A percentile compares a stretch with the other conserved stretches of the same genome.
Conservation (phyloP, 371 early-diverging fungal genomes). For the Quaeritorhiza haematococci region DNA sequence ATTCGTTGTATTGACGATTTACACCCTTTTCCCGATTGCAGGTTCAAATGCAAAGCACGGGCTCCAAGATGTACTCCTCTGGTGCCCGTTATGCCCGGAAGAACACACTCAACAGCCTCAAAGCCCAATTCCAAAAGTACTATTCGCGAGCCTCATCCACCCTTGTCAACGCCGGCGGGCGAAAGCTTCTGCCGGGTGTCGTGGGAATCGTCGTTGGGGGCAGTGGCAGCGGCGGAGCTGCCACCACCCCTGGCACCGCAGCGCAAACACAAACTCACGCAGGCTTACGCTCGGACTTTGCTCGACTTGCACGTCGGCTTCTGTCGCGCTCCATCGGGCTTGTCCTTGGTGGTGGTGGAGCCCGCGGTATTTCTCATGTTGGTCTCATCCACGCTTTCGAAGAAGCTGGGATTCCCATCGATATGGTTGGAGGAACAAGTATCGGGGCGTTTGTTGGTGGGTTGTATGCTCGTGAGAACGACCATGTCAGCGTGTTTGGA, state of each 20-base stretch:
- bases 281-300: slow-evolving; percentile 54
- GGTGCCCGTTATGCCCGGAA: no score
- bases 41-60: slow-evolving; percentile 82
- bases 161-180: neutral
- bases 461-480: slow-evolving; percentile 86
- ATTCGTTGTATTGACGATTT: neutral
- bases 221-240: neutral
- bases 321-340: slow-evolving; percentile 93
- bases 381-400: slow-evolving; percentile 96
- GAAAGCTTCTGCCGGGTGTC: slow-evolving; percentile 7
- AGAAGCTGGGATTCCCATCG: slow-evolving; percentile 97
- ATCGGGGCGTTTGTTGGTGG: slow-evolving; percentile 98
- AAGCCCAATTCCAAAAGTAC: slow-evolving; percentile 26
- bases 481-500: slow-evolving; percentile 81
- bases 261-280: slow-evolving; percentile 13
- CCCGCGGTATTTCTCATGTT: slow-evolving; percentile 94
- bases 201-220: slow-evolving; percentile 14
- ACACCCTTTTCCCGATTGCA: slow-evolving; percentile 7
- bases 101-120: neutral
- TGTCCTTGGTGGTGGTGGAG: slow-evolving; percentile 99
- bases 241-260: no score
- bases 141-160: slow-evolving; percentile 11
- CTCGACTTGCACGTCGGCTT: slow-evolving; percentile 87
- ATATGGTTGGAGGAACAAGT: slow-evolving; percentile 96
- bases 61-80: neutral